Base-by-base conservation (phyloP, 345 rosid species). In the Kandelia obovata region DNA sequence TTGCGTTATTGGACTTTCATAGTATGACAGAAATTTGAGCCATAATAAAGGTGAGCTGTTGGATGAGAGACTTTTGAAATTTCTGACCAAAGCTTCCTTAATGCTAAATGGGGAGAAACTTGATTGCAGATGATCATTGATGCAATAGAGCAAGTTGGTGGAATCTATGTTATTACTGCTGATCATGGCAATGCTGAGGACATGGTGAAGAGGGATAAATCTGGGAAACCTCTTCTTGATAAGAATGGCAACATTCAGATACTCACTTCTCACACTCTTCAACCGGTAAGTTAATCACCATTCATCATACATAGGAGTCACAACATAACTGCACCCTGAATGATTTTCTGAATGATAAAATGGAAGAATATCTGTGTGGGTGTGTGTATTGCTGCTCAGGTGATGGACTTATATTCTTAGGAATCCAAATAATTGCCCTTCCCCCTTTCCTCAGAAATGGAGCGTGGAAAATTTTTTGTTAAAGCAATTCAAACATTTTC, bases 101-200 rank as follows among this genome's bases (percentile, higher is more conserved):
- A 16, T 53, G 39, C 39, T 55, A 68, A 71, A 70, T 35, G 52
- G 53, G 19, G 59, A 27, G 34, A 55, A 11, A 61, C 27, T 7
- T 65, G 55, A 62, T 53, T 81, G 77, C 92, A 95, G 99, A 92
- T 85, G 71, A 92, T 92, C 73, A 77, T 95, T 5, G 96, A 95
- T 74, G 85, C 99, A 0, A 61, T 95, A 16, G 90, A 92, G 78
- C 77, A 87, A 80, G 99, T 88, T 65, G 92, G 94, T 46, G 98
- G 99, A 32, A 92, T 95, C 49, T 95, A 84, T 70, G 89, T 95
- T 21, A 84, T 95, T 46, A 95, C 99, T 65, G 99, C 98, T 25
- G 99, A 95, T 86, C 99, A 95, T 56, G 98, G 98, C 53, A 95
- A 95, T 68, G 97, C 98, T 4, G 98, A 95, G 83, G 99, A 92